These are phyloP conservation scores for Ceratobasidium papillatum DNA, from an alignment of 1,284 basidiomycete genomes.

Conservation along the genomic window DNA sequence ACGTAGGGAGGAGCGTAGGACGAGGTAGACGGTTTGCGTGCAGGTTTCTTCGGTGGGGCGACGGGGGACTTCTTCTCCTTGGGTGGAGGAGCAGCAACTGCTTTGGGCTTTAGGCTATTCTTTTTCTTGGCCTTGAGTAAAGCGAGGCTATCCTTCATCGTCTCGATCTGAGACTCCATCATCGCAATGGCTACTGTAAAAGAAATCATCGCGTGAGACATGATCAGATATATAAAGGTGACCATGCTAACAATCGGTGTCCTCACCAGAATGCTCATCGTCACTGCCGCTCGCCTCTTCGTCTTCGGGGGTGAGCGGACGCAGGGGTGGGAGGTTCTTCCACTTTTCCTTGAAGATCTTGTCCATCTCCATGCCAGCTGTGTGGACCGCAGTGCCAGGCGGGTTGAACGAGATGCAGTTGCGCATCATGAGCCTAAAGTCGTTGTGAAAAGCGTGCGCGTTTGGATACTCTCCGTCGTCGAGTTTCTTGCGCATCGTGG, in stretches of 20 bases:
- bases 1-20: slow-evolving; percentile 10
- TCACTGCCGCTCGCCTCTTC: slow-evolving; percentile 61
- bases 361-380: slow-evolving; percentile 82
- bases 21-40: slow-evolving; percentile 18
- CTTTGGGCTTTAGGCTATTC: slow-evolving; percentile 63
- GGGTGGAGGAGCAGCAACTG: slow-evolving; percentile 67
- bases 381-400: slow-evolving; percentile 83
- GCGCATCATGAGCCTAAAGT: slow-evolving; percentile 92
- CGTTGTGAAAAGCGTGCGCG: slow-evolving; percentile 82
- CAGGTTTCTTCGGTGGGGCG: slow-evolving; percentile 60
- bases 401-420: slow-evolving; percentile 97
- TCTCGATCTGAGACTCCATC: slow-evolving; percentile 79
- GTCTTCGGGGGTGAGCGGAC: slow-evolving; percentile 52
- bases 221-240: not conserved
- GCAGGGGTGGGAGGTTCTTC: slow-evolving; percentile 76
- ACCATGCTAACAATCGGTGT: slow-evolving; percentile 9
- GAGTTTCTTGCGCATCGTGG: slow-evolving; percentile 87
- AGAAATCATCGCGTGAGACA: not conserved
- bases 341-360: slow-evolving; percentile 92
- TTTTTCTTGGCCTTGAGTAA: slow-evolving; percentile 64
- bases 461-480: slow-evolving; percentile 78
- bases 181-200: slow-evolving; percentile 68
- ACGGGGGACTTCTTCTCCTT: slow-evolving; percentile 61
- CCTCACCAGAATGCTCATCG: slow-evolving; percentile 55
- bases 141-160: slow-evolving; percentile 70